Conservation (phyloP, 1,284 basidiomycete species). For the Naganishia albida region DNA sequence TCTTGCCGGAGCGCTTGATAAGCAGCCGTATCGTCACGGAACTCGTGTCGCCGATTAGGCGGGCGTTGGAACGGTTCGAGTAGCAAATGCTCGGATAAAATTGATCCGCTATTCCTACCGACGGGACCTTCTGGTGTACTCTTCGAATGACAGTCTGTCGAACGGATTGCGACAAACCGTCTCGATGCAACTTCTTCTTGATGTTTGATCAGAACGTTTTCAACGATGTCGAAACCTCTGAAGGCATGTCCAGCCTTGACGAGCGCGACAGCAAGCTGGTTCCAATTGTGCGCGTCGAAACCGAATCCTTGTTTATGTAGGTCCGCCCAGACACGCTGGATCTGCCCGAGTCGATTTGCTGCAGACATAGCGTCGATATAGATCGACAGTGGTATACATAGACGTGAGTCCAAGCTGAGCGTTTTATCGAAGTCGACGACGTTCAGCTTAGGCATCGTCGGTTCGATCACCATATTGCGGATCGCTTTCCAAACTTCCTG, state of each 20-base stretch:
- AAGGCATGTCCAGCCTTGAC: constrained; percentile 75
- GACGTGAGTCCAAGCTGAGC: constrained; percentile 55
- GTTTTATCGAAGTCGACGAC: constrained; percentile 19
- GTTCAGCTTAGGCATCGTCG: background rate
- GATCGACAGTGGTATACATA: constrained; percentile 80
- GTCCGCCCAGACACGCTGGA: constrained; percentile 69
- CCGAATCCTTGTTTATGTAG: constrained; percentile 70
- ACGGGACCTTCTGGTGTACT: constrained; percentile 40
- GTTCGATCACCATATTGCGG: constrained; percentile 60
- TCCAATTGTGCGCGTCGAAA: constrained; percentile 93
- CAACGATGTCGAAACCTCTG: constrained; percentile 79
- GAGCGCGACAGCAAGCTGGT: constrained; percentile 74
- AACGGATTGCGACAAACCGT: background rate
- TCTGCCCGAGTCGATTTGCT: constrained; percentile 64
- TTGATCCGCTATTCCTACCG: constrained; percentile 1
- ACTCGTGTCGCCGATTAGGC: constrained; percentile 29
- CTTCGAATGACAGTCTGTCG: background rate
- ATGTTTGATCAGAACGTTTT: constrained; percentile 71
- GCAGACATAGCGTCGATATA: constrained; percentile 75
- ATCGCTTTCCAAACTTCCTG: constrained; percentile 71
- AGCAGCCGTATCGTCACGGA: constrained; percentile 2
- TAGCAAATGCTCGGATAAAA: constrained; percentile 1
- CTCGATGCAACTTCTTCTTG: constrained; percentile 20
- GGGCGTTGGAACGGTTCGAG: constrained; percentile 15
- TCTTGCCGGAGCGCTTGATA: constrained; percentile 14